Base-by-base conservation (phyloP, 2,329 filamentous ascomycete genomes). In the Fusarium humuli region DNA sequence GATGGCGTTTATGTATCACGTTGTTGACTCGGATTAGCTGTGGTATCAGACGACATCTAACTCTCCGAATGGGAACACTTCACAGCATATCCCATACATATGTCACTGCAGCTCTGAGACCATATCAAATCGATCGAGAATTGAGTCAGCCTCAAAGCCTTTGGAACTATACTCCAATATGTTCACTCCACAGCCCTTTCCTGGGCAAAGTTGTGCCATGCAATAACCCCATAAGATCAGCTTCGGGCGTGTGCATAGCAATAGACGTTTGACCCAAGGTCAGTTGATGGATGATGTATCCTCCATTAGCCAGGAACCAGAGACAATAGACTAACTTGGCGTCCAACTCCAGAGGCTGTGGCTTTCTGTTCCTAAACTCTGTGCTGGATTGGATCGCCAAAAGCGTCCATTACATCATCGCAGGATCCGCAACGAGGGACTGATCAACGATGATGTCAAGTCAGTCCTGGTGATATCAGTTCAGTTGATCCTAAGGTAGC, bases 321-420 rank as follows among this genome's bases (percentile, higher is more conserved):
- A 20, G 29, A 18, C 32, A 52, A 14, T 18, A 27, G 13, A 29
- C 32, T 20, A n/a, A 29, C 23, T 29, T 56, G 57, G 22, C n/a
- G 29, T 22, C 23, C 23, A 29, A 37, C 53, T 48, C 25, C 16
- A 60, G 22, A 48, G 32, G 27, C 30, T 34, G 32, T 50, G 44
- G 27, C 48, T 61, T 49, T 49, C 12, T 44, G 49, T 56, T 49
- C 30, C 37, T 47, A 56, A 61, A 67, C 16, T 61, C 34, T 55
- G 55, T 54, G 29, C 27, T 46, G 18, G 45, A 50, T 56, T 45
- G 62, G 45, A 55, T 67, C 49, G 40, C 47, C 62, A 67, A 66
- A 53, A 54, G 57, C 45, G 34, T 67, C 56, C 16, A 67, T 62
- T 67, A 56, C 62, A 67, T 67, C 49, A 62, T 67, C 25, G 9